phyloP scores from a whole-genome alignment of 176 grass and related monocot genomes.

The bread wheat (Triticum aestivum) region IWGSC_CS_RefSeq_v2.1 NC_057804.1:614669383-614669882 shows the following conservation, averaged over 20 bases:
- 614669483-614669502: not conserved
- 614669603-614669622: conserved; percentile 83
- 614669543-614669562: conserved; percentile 89
- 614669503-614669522: conserved; percentile 18
- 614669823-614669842: not conserved
- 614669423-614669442: not conserved
- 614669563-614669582: conserved; percentile 91
- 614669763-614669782: conserved; percentile 78
- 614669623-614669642: conserved; percentile 87
- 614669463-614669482: conserved; percentile 21
- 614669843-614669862: not conserved
- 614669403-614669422: not conserved
- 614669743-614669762: conserved; percentile 89
- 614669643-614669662: conserved; percentile 18
- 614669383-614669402: conserved; percentile 1
- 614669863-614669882: not conserved
- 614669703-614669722: conserved; percentile 68
- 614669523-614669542: conserved; percentile 20
- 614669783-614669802: conserved; percentile 94
- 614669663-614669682: not conserved
- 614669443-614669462: not conserved
- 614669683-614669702: conserved; percentile 30
- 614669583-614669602: conserved; percentile 84
- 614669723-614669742: conserved; percentile 85
- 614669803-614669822: conserved; percentile 60